Conservation (phyloP, 208 protist genomes). For the Acanthamoeba castellanii region DNA sequence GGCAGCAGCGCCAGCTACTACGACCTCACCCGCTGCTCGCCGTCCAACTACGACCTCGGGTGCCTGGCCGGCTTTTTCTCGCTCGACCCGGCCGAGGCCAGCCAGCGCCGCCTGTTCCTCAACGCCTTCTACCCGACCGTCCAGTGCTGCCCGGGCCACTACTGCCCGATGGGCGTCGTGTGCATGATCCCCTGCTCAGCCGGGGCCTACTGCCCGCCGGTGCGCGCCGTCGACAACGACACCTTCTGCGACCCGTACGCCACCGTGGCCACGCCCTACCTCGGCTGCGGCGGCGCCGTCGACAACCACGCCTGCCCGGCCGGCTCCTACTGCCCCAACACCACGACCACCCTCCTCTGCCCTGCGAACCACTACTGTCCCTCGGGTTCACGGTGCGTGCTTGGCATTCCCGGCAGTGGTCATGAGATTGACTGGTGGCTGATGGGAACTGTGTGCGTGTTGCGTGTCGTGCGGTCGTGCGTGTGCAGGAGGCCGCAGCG, state of each 20-base stretch:
- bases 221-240: not conserved
- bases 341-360: not conserved
- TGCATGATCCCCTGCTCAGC: slow-evolving; percentile 53
- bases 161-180: not conserved
- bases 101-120: not conserved
- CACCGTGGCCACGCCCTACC: not conserved
- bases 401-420: not conserved
- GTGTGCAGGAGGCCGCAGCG: not conserved
- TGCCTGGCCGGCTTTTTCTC: slow-evolving; percentile 43
- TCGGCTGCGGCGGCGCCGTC: slow-evolving; percentile 14
- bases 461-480: too few species aligned
- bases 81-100: not conserved
- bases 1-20: slow-evolving; percentile 6
- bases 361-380: slow-evolving; percentile 6
- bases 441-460: too few species aligned
- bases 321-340: slow-evolving; percentile 42
- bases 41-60: slow-evolving; percentile 22
- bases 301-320: slow-evolving; percentile 26
- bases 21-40: slow-evolving; percentile 30
- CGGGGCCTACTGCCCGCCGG: slow-evolving; percentile 42
- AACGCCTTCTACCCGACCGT: not conserved
- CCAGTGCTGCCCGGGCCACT: slow-evolving; percentile 27
- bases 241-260: slow-evolving; percentile 3
- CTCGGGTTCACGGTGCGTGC: slow-evolving; percentile 13
- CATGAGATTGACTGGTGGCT: too few species aligned